Evolutionary conservation across 1,284 basidiomycete genomes (phyloP).

Genomic region (Stygiomarasmius scandens): DNA sequence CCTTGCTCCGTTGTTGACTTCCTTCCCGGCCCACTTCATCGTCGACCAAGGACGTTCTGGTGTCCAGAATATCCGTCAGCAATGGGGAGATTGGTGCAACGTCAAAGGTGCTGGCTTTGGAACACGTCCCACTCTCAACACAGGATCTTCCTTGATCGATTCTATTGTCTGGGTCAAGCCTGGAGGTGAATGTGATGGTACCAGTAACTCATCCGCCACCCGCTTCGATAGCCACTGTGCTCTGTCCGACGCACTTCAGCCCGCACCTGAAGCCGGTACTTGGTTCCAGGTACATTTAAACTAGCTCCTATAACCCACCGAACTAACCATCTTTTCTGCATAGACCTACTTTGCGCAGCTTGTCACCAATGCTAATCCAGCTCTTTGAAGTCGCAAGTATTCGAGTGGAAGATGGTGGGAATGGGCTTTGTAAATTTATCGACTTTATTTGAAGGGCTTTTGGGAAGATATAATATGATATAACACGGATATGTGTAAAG

Average conservation of each 20-base stretch:
- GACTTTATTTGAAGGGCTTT: too few species aligned
- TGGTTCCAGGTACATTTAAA: constrained; percentile 55
- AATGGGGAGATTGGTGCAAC: constrained; percentile 54
- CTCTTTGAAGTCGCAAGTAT: too few species aligned
- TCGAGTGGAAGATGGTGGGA: too few species aligned
- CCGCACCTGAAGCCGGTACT: constrained; percentile 62
- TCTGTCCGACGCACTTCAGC: constrained; percentile 51
- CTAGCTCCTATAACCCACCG: neutral
- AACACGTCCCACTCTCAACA: constrained; percentile 58
- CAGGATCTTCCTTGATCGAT: constrained; percentile 57
- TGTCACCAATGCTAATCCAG: constrained; percentile 55
- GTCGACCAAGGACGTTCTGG: constrained; percentile 68
- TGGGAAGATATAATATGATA: too few species aligned
- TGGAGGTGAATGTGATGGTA: constrained; percentile 69
- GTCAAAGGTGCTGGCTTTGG: constrained; percentile 57
- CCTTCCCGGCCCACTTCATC: constrained; percentile 63
- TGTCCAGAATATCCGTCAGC: constrained; percentile 57
- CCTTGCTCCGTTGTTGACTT: constrained; percentile 48
- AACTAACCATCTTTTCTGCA: neutral
- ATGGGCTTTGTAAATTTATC: too few species aligned
- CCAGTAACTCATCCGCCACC: constrained; percentile 57
- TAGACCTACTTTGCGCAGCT: constrained; percentile 57
- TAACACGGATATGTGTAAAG: too few species aligned
- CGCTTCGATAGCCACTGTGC: constrained; percentile 62
- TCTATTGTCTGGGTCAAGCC: constrained; percentile 72